A percentile compares a stretch with the other conserved stretches of the same genome.
phyloP scores from a whole-genome alignment of 225 moss, liverwort and hornwort species.

The Antitrichia curtipendula region DNA sequence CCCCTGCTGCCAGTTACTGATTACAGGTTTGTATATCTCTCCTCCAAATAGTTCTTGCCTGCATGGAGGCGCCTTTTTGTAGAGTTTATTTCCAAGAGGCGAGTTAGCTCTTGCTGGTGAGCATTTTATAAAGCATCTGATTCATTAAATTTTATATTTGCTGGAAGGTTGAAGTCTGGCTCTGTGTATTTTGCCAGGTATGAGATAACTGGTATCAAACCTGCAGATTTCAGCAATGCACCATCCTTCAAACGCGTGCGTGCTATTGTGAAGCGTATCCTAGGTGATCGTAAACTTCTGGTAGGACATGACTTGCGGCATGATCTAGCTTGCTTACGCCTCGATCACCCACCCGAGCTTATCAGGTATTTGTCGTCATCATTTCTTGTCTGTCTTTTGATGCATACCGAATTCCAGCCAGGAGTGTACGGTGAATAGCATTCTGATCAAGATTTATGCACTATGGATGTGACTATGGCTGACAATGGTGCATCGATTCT shows the following conservation, averaged over 20 bases:
- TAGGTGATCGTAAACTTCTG: slow-evolving; percentile 21
- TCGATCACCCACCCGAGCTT: slow-evolving; percentile 45
- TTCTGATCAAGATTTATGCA: neutral
- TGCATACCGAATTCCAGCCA: neutral
- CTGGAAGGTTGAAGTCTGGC: neutral
- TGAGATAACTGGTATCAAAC: slow-evolving; percentile 41
- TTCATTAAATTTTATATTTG: neutral
- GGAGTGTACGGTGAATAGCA: neutral
- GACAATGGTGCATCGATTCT: neutral
- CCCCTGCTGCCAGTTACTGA: slow-evolving; percentile 42
- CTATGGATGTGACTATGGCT: neutral
- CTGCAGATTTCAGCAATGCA: slow-evolving; percentile 21
- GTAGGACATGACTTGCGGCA: slow-evolving; percentile 60
- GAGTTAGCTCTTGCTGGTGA: neutral
- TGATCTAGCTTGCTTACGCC: slow-evolving; percentile 44
- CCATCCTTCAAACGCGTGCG: slow-evolving; percentile 39
- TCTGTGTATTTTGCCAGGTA: slow-evolving; percentile 12
- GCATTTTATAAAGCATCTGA: neutral
- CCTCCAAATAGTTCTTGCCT: neutral
- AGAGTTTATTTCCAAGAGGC: neutral
- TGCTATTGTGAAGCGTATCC: slow-evolving; percentile 19
- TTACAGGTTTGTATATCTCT: slow-evolving; percentile 22
- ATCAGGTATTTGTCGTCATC: slow-evolving; percentile 23
- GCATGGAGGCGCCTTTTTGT: neutral
- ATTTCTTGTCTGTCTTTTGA: neutral